A percentile compares a stretch with the other conserved stretches of the same genome.
Conservation (phyloP, 225 moss, liverwort and hornwort species). For the Ulota crispa region DNA sequence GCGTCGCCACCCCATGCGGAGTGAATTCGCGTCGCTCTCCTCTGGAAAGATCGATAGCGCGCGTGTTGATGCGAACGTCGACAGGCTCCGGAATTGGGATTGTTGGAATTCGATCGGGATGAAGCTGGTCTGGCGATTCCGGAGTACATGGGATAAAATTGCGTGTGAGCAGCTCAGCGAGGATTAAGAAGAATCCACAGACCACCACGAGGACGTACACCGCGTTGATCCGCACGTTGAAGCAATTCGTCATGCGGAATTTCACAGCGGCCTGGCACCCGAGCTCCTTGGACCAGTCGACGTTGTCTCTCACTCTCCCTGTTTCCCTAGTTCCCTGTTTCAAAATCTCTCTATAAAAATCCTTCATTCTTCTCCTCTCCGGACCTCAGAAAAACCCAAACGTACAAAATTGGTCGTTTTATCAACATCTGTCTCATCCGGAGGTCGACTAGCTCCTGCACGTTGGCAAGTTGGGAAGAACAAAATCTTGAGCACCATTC, state of each 20-base stretch:
- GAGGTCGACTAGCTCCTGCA: background rate
- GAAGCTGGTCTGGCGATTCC: background rate
- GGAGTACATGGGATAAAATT: conserved; percentile 31
- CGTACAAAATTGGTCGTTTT: background rate
- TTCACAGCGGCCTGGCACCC: conserved; percentile 55
- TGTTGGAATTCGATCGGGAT: background rate
- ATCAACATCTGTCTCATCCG: background rate
- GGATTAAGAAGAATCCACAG: conserved; percentile 30
- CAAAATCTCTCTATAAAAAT: conserved; percentile 18
- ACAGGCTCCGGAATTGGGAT: background rate
- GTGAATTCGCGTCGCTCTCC: conserved; percentile 46
- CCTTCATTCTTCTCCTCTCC: conserved; percentile 31
- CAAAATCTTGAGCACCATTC: background rate
- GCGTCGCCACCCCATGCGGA: conserved; percentile 49
- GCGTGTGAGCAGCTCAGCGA: conserved; percentile 47
- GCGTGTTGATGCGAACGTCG: conserved; percentile 30
- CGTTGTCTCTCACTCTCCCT: conserved; percentile 36
- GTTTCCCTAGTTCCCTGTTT: conserved; percentile 18
- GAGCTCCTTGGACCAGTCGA: conserved; percentile 50
- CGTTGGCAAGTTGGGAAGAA: background rate
- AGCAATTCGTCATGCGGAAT: conserved; percentile 48
- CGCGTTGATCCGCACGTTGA: conserved; percentile 46
- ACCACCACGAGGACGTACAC: conserved; percentile 36
- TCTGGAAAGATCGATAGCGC: conserved; percentile 15
- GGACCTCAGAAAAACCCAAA: background rate